Conservation (phyloP, 495 filamentous ascomycete species). For the Delitschia confertaspora region DNA sequence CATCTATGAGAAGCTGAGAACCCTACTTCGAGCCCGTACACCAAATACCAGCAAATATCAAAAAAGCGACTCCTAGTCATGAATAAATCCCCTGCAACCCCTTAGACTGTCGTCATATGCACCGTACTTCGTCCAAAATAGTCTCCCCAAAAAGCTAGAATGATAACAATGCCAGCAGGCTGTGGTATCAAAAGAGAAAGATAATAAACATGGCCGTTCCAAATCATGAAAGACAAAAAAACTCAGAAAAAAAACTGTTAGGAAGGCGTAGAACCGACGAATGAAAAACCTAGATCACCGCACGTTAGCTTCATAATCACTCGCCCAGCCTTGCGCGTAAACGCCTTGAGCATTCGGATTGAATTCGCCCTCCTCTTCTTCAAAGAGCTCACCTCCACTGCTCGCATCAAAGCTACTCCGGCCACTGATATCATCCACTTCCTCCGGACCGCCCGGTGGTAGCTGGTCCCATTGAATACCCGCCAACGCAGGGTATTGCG, state of each 20-base stretch:
- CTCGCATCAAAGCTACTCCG: conserved; percentile 86
- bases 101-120: no score
- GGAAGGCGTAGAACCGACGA: neutral
- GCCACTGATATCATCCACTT: conserved; percentile 62
- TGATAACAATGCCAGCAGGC: no score
- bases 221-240: neutral
- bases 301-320: conserved; percentile 24
- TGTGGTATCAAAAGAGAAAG: no score
- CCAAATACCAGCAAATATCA: no score
- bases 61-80: no score
- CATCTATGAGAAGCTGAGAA: no score
- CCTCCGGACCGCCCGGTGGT: conserved; percentile 36
- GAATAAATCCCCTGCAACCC: no score
- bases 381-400: conserved; percentile 50
- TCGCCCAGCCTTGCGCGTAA: conserved; percentile 21
- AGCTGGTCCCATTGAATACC: conserved; percentile 63
- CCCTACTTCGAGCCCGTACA: no score
- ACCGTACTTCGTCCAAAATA: no score
- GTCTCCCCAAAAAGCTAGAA: no score
- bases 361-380: conserved; percentile 51
- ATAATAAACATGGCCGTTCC: no score
- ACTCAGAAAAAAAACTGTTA: neutral
- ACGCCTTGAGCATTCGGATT: conserved; percentile 4
- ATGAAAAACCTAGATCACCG: conserved; percentile 1
- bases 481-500: conserved; percentile 85